Evolutionary conservation across 176 grass and related monocot genomes (phyloP), one percentile per base, ranked within the genome.

Genomic region (Phoenix roebelenii): DNA sequence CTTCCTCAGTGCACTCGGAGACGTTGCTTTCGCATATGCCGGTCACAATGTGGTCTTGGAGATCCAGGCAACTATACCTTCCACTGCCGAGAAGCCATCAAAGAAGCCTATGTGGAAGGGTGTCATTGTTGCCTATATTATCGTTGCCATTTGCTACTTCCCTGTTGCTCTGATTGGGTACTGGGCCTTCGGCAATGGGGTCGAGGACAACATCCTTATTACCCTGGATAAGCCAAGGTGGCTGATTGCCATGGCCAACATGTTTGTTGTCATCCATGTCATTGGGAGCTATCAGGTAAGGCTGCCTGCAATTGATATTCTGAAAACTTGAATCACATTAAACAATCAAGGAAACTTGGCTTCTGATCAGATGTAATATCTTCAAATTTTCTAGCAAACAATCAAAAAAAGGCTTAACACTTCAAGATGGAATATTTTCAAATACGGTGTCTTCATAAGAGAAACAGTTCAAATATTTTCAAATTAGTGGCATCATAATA

Each of bases 241-340:
- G 83, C 83, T 92, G 39, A 76, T 92, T 74, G 83, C 83, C 5
- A 63, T 60, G 0, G 83, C 88, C 52, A 92, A 92, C 88, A 68
- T 92, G 79, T 83, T 92, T 79, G 88, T 92, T 4, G 83, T 87
- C 52, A 52, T 92, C 65, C 88, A 92, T 3, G 79, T 87, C 61
- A 18, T 92, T 10, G 88, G 88, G 3, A 82, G 88, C 69, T 92
- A 91, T 51, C 87, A 91, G 79, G 87, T 68, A 59, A 25, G 35
- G 10, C 1, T 12, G 5, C 32, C 9, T 35, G 35, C 10, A 12
- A 44, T 44, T 3, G 10, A 44, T 44, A 14, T 44, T 44, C 35
- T 12, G 35, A 9, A 44, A 44, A 44, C 35, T 14, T 44, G 2
- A 10, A 10, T 44, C 35, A 44, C 35, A 44, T 44, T 44, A 2